A percentile compares a stretch with the other conserved stretches of the same genome.
Conservation (phyloP, 441 rosid species). For the Euphorbia corollata region DNA sequence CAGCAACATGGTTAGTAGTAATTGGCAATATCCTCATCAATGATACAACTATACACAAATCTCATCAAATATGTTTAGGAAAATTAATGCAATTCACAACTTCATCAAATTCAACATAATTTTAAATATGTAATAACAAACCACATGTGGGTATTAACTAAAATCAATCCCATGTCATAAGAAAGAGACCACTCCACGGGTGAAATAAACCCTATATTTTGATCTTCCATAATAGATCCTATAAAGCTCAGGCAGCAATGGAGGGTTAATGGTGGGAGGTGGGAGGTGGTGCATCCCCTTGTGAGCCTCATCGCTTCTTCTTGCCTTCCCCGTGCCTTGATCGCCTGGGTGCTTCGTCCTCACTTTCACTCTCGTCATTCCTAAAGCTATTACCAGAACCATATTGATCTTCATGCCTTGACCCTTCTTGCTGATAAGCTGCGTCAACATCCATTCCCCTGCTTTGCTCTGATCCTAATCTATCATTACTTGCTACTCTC, state of each 20-base stretch:
- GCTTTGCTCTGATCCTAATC: constrained; percentile 38
- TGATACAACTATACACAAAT: too few species aligned
- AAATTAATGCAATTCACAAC: not conserved
- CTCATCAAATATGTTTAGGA: too few species aligned
- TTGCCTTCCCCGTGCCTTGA: constrained; percentile 90
- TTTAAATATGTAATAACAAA: not conserved
- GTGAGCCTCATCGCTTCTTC: constrained; percentile 63
- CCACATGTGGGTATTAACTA: not conserved
- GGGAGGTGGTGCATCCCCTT: constrained; percentile 32
- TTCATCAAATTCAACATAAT: too few species aligned
- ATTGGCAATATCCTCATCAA: too few species aligned
- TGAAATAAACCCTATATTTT: not conserved
- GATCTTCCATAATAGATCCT: not conserved
- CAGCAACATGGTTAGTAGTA: too few species aligned
- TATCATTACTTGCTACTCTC: constrained; percentile 33
- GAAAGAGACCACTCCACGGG: not conserved
- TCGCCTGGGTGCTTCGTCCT: constrained; percentile 92
- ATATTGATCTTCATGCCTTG: constrained; percentile 50
- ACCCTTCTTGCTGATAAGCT: constrained; percentile 40
- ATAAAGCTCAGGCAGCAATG: not conserved
- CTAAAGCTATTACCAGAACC: constrained; percentile 47
- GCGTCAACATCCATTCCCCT: constrained; percentile 37
- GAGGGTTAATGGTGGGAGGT: constrained; percentile 28
- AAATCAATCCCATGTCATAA: not conserved
- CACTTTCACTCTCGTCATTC: constrained; percentile 78